Percentiles rank a stretch among this genome's conserved stretches.
These are phyloP conservation scores for Candida neerlandica DNA, from an alignment of 1,139 yeast species.

Conservation along the genomic window DNA sequence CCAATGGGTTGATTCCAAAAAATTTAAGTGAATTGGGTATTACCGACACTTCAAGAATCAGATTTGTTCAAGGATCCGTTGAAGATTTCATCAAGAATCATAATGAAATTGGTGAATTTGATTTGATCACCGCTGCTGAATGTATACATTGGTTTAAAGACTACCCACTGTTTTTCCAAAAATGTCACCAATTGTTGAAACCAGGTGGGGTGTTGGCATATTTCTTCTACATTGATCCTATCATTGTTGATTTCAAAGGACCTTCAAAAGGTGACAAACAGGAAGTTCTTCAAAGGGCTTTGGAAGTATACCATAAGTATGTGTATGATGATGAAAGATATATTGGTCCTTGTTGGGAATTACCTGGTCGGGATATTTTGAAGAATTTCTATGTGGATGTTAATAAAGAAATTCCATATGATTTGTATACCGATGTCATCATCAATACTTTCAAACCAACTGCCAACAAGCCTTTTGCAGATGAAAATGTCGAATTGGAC, in stretches of 20 bases:
- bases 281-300: constrained; percentile 25
- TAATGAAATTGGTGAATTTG: constrained; percentile 25
- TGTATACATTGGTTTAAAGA: constrained; percentile 51
- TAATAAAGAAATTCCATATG: constrained; percentile 34
- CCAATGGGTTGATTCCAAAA: constrained; percentile 27
- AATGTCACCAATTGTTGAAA: constrained; percentile 31
- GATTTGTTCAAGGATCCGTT: constrained; percentile 37
- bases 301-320: constrained; percentile 32
- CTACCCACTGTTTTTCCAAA: constrained; percentile 33
- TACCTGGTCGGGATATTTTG: constrained; percentile 44
- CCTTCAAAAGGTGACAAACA: constrained; percentile 16
- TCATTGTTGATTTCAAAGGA: constrained; percentile 30
- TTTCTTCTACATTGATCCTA: constrained; percentile 48
- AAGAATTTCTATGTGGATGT: constrained; percentile 30
- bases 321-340: constrained; percentile 38
- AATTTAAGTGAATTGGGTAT: constrained; percentile 25
- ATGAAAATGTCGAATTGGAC: constrained; percentile 25
- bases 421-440: constrained; percentile 28
- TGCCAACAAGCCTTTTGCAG: constrained; percentile 18
- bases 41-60: constrained; percentile 26
- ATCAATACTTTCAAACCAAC: constrained; percentile 31
- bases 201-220: constrained; percentile 46
- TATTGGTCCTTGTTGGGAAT: constrained; percentile 49
- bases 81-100: constrained; percentile 31
- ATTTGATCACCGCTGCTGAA: constrained; percentile 48